These are phyloP conservation scores for Serendipita sp. DNA, from an alignment of 768 basidiomycete genomes.

Conservation along the genomic window DNA sequence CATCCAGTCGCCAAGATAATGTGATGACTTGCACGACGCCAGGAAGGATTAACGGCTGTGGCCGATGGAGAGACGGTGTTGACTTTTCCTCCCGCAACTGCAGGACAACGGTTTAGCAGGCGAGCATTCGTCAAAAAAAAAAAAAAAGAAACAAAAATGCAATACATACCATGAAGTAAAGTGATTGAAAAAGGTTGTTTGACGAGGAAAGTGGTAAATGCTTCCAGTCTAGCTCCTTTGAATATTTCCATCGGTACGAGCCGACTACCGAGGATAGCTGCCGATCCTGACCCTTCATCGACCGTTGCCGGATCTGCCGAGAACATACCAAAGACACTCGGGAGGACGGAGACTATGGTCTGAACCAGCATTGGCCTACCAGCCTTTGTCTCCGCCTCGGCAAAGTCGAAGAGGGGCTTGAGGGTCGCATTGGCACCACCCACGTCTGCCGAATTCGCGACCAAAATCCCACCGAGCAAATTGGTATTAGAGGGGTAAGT, in stretches of 20 bases:
- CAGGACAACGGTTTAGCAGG: background rate
- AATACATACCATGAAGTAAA: background rate
- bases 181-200: background rate
- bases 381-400: background rate
- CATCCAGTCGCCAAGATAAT: background rate
- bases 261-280: background rate
- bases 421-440: background rate
- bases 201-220: background rate
- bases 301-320: background rate
- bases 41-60: background rate
- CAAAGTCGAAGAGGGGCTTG: background rate
- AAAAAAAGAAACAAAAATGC: background rate
- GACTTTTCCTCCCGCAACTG: background rate
- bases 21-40: background rate
- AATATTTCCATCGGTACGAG: background rate
- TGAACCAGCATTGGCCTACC: background rate
- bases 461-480: background rate
- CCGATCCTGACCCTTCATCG: background rate
- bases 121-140: background rate
- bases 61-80: background rate
- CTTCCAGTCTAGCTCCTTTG: background rate
- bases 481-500: background rate
- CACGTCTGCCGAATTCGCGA: background rate
- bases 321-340: background rate
- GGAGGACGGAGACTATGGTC: background rate